Conservation (phyloP, 805 yeast species). For the Vanderwaltozyma tropicalis region DNA sequence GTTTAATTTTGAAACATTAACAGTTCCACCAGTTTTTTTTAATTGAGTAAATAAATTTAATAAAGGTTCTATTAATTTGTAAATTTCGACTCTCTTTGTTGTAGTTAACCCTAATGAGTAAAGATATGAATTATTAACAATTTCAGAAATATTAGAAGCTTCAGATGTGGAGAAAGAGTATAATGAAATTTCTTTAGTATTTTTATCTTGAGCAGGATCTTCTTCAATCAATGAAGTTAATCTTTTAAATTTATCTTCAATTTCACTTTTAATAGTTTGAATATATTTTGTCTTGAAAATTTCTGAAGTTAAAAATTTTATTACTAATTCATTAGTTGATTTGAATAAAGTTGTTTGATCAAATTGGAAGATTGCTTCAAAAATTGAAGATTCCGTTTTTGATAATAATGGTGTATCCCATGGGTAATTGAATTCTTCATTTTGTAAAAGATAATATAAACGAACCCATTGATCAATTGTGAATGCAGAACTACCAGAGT, state of each 20-base stretch:
- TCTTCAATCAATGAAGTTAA: neutral
- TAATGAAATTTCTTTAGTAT: neutral
- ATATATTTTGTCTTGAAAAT: slow-evolving; percentile 2
- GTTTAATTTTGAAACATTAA: neutral
- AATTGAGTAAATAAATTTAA: slow-evolving; percentile 4
- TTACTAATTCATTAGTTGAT: slow-evolving; percentile 3
- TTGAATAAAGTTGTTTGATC: neutral
- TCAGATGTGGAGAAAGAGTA: neutral
- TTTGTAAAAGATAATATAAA: slow-evolving; percentile 11
- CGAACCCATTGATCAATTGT: slow-evolving; percentile 14
- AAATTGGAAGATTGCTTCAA: slow-evolving; percentile 8
- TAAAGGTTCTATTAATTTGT: slow-evolving; percentile 5
- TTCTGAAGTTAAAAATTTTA: slow-evolving; percentile 3
- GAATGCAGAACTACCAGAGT: slow-evolving; percentile 5
- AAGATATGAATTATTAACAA: slow-evolving; percentile 6
- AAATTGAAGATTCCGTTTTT: slow-evolving; percentile 5
- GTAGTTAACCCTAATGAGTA: slow-evolving; percentile 10
- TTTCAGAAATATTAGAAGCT: slow-evolving; percentile 2
- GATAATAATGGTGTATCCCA: slow-evolving; percentile 8
- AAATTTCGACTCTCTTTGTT: slow-evolving; percentile 5
- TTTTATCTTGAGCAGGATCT: neutral
- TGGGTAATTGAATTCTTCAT: slow-evolving; percentile 1
- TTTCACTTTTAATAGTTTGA: neutral
- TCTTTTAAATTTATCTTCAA: neutral
- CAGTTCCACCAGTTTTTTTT: slow-evolving; percentile 5